phyloP scores from a whole-genome alignment of 2,329 filamentous ascomycete species.

The Chaetomium sp. region DNA sequence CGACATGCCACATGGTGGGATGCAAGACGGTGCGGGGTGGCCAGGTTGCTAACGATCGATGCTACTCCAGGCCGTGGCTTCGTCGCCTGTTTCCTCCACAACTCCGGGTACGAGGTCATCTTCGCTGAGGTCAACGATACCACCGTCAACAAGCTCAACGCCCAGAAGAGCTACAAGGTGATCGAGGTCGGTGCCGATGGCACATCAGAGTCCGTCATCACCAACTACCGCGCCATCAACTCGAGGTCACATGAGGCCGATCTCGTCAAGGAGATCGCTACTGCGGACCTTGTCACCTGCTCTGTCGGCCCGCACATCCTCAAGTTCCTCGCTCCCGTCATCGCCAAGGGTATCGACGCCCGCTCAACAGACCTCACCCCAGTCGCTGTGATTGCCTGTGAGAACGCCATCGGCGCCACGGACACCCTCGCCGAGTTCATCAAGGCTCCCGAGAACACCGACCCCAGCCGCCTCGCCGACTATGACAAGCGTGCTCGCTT shows the following conservation, averaged over 20 bases:
- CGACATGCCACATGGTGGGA: neutral
- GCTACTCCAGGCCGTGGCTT: conserved; percentile 58
- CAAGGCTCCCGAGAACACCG: conserved; percentile 66
- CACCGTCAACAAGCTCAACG: conserved; percentile 74
- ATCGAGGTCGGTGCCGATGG: conserved; percentile 86
- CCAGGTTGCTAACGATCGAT: conserved; percentile 15
- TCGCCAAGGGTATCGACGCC: conserved; percentile 85
- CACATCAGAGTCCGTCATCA: conserved; percentile 73
- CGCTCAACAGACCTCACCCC: conserved; percentile 60
- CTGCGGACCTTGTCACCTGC: conserved; percentile 88
- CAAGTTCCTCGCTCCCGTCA: conserved; percentile 91
- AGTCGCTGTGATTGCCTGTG: conserved; percentile 89
- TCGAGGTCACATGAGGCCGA: conserved; percentile 77
- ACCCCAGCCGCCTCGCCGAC: conserved; percentile 57
- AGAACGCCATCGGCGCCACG: conserved; percentile 95
- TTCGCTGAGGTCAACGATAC: conserved; percentile 89
- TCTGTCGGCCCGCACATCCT: conserved; percentile 95
- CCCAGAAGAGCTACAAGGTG: conserved; percentile 73
- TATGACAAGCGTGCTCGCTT: conserved; percentile 75
- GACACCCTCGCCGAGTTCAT: conserved; percentile 80
- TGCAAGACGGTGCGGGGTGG: neutral
- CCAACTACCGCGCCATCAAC: conserved; percentile 96
- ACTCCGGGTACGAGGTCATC: conserved; percentile 91
- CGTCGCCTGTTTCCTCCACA: conserved; percentile 85
- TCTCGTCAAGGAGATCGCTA: conserved; percentile 76